A percentile compares a stretch with the other conserved stretches of the same genome.
phyloP scores from a whole-genome alignment of 116 monocot species.

The Cymodocea nodosa region DNA sequence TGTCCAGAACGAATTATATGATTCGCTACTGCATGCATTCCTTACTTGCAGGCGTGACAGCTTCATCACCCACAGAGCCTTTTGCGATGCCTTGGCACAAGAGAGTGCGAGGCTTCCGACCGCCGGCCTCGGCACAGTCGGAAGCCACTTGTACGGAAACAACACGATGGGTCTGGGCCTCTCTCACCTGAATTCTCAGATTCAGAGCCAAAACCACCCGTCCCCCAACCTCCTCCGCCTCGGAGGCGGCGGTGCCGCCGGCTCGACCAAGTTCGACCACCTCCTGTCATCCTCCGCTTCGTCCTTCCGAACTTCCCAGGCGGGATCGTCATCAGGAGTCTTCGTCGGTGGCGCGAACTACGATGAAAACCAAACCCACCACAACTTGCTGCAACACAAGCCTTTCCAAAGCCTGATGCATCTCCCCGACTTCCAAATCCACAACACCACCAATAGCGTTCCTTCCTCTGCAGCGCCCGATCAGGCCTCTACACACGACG shows the following conservation, averaged over 20 bases:
- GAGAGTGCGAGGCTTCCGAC: conserved; percentile 27
- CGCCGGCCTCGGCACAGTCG: conserved; percentile 19
- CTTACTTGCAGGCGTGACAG: conserved; percentile 1
- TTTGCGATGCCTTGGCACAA: background rate
- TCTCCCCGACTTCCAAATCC: conserved; percentile 22
- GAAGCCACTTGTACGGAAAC: conserved; percentile 37
- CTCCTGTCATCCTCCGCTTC: conserved; percentile 30
- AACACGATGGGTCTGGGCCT: conserved; percentile 30
- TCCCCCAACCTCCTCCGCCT: conserved; percentile 35
- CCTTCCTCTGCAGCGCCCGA: conserved; percentile 3
- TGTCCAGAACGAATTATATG: too few species aligned
- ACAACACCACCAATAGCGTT: conserved; percentile 2
- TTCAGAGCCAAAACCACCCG: conserved; percentile 9
- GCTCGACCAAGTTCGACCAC: conserved; percentile 34
- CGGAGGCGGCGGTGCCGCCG: conserved; percentile 11
- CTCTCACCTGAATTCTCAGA: conserved; percentile 25
- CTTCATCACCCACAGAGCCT: conserved; percentile 4
- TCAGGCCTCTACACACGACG: conserved; percentile 4
- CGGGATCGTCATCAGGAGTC: conserved; percentile 18
- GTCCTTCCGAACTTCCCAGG: conserved; percentile 27
- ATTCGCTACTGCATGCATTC: too few species aligned
- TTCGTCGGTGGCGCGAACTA: conserved; percentile 22
- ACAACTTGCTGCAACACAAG: too few species aligned
- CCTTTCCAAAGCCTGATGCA: conserved; percentile 42
- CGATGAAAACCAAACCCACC: conserved; percentile 21